Conservation (phyloP, 495 filamentous ascomycete species). For the Aspergillus indologenus region DNA sequence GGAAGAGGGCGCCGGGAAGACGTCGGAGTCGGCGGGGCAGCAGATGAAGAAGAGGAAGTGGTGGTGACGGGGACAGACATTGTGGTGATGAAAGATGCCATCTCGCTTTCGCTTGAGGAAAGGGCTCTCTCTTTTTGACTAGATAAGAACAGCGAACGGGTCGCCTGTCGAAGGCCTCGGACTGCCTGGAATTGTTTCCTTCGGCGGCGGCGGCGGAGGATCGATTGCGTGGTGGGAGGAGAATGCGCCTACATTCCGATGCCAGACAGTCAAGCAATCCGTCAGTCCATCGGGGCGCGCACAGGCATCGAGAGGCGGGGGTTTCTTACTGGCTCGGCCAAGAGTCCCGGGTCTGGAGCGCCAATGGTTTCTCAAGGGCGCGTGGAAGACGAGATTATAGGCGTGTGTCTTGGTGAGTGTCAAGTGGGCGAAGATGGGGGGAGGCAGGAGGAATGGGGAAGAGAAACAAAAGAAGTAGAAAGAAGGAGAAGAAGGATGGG, state of each 20-base stretch:
- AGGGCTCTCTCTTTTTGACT: constrained; percentile 1
- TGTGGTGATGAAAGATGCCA: constrained; percentile 68
- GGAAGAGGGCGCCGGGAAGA: constrained; percentile 15
- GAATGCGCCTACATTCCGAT: constrained; percentile 20
- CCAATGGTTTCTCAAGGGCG: neutral
- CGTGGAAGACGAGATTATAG: neutral
- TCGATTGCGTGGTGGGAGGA: constrained; percentile 5
- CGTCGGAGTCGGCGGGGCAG: constrained; percentile 22
- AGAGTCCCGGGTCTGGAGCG: neutral
- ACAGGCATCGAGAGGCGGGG: neutral
- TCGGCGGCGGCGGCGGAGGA: neutral
- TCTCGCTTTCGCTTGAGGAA: constrained; percentile 26
- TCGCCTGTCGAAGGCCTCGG: constrained; percentile 3
- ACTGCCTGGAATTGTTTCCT: constrained; percentile 8
- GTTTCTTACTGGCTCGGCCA: neutral
- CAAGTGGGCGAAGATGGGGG: neutral
- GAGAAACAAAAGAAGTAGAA: neutral
- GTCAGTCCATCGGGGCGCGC: neutral
- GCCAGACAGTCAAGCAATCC: neutral
- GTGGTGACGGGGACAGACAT: constrained; percentile 57
- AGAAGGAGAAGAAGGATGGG: neutral
- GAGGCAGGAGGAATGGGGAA: neutral
- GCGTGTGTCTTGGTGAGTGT: neutral
- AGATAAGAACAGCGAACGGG: neutral
- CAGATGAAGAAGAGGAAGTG: constrained; percentile 33